Conservation (phyloP, 1,284 basidiomycete genomes). For the Ganoderma resinaceum region DNA sequence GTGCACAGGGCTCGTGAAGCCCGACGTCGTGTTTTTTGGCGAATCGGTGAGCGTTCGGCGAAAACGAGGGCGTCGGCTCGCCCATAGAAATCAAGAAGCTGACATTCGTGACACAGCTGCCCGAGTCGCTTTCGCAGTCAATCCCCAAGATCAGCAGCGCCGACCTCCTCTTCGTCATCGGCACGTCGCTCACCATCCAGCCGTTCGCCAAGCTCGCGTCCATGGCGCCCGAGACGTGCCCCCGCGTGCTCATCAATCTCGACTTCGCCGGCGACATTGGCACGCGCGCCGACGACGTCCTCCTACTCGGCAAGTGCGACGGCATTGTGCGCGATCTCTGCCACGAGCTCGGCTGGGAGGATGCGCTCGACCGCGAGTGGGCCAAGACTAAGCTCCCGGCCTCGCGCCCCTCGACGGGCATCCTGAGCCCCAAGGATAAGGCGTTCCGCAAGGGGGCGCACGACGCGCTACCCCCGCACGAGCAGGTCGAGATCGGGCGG, state of each 20-base stretch:
- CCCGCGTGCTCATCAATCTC: conserved; percentile 75
- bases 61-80: neutral
- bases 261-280: conserved; percentile 72
- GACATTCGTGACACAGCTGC: conserved; percentile 52
- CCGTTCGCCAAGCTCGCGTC: conserved; percentile 76
- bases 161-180: conserved; percentile 91
- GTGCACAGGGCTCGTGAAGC: conserved; percentile 83
- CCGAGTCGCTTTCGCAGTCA: conserved; percentile 57
- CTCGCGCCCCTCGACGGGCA: conserved; percentile 16
- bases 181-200: conserved; percentile 87
- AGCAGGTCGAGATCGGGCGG: conserved; percentile 19
- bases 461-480: conserved; percentile 21
- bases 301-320: conserved; percentile 75
- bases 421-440: conserved; percentile 3
- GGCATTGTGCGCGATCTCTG: conserved; percentile 64
- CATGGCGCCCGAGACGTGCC: conserved; percentile 57
- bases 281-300: conserved; percentile 57
- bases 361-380: conserved; percentile 67
- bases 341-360: conserved; percentile 72
- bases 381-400: conserved; percentile 47
- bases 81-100: neutral
- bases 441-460: conserved; percentile 31
- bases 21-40: conserved; percentile 94
- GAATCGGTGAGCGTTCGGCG: conserved; percentile 62
- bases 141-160: conserved; percentile 61